Percentiles rank a stretch among this genome's conserved stretches.
Conservation (phyloP, 2,329 filamentous ascomycete species). For the Penicillium brevicompactum region DNA sequence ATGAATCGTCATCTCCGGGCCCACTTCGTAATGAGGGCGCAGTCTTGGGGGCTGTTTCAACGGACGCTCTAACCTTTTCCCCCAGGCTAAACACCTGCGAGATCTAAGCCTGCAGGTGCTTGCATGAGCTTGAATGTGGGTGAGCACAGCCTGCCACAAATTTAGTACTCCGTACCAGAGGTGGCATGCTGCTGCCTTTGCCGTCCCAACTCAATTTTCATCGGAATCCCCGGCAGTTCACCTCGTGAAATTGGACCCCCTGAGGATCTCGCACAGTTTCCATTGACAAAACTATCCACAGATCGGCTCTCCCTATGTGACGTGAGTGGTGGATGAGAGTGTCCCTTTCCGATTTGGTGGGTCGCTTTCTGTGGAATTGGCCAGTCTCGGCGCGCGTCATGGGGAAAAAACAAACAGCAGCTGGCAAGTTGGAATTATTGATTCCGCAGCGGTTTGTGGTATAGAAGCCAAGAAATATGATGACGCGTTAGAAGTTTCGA, state of each 20-base stretch:
- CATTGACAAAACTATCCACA: slow-evolving; percentile 6
- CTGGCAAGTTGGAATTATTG: neutral
- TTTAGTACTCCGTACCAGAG: neutral
- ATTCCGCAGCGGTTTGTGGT: neutral
- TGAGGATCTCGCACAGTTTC: slow-evolving; percentile 4
- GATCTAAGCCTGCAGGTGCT: slow-evolving; percentile 8
- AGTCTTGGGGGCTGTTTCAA: neutral
- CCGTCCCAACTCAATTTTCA: neutral
- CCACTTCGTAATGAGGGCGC: slow-evolving; percentile 9
- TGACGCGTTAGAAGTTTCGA: slow-evolving; percentile 1
- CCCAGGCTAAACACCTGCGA: neutral
- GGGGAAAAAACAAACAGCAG: neutral
- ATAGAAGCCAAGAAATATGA: neutral
- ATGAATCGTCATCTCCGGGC: slow-evolving; percentile 16
- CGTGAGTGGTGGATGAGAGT: neutral
- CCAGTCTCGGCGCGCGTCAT: neutral
- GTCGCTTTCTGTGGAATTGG: neutral
- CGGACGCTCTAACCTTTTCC: neutral
- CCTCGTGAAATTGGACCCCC: slow-evolving; percentile 4
- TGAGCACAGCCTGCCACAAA: slow-evolving; percentile 6
- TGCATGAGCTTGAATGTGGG: neutral
- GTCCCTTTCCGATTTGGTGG: neutral
- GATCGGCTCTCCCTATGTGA: neutral
- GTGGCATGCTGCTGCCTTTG: slow-evolving; percentile 12
- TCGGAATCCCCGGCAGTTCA: slow-evolving; percentile 7